phyloP scores from a whole-genome alignment of 768 basidiomycete genomes.

The Lactarius evosmus region DNA sequence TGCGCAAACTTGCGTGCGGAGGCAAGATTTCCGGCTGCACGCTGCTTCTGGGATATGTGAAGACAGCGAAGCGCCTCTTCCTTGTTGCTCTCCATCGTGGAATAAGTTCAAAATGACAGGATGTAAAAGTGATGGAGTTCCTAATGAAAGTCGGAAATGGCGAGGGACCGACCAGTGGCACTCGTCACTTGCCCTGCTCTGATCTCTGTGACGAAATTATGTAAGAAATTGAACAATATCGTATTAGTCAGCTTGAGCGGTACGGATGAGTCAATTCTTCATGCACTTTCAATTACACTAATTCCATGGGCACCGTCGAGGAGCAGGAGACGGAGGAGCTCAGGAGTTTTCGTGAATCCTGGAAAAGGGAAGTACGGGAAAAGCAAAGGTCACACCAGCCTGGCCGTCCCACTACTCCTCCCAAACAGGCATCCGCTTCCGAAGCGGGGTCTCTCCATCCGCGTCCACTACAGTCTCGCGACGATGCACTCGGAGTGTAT shows the following conservation, averaged over 20 bases:
- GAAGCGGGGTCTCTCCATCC: not conserved
- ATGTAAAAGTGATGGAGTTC: not conserved
- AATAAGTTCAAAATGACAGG: not conserved
- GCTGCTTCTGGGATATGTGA: conserved; percentile 71
- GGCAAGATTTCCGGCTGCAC: conserved; percentile 63
- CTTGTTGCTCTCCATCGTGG: conserved; percentile 77
- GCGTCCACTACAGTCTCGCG: conserved; percentile 30
- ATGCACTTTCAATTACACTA: not conserved
- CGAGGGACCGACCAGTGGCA: not conserved
- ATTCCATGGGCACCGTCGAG: conserved; percentile 9
- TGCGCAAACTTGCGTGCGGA: conserved; percentile 86
- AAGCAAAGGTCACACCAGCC: conserved; percentile 19
- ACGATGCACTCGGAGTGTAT: conserved; percentile 63
- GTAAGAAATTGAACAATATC: not conserved
- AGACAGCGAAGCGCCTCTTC: conserved; percentile 87
- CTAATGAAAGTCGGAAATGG: not conserved
- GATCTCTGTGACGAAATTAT: not conserved
- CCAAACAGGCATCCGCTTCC: conserved; percentile 15
- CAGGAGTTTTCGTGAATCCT: conserved; percentile 64
- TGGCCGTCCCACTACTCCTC: conserved; percentile 11
- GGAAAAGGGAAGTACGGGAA: conserved; percentile 61
- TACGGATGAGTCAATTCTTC: not conserved
- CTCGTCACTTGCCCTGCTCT: not conserved
- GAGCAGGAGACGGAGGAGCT: conserved; percentile 57
- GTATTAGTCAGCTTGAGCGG: conserved; percentile 9